A percentile compares a stretch with the other conserved stretches of the same genome.
These are phyloP conservation scores for Cornus florida DNA, from an alignment of 148 eudicot genomes.

Conservation along the genomic window DNA sequence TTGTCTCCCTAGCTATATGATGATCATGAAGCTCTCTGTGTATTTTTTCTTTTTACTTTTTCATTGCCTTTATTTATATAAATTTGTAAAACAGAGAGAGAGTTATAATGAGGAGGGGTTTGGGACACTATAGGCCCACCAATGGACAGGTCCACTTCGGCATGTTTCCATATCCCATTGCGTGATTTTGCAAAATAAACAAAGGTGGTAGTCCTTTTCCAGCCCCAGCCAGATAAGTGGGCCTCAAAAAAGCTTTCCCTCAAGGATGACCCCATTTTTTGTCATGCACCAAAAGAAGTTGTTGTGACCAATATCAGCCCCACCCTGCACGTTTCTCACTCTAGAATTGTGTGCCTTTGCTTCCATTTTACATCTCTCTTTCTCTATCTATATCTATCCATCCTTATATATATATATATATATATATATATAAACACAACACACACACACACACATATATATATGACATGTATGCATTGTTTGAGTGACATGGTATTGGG, in stretches of 20 bases:
- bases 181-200: constrained; percentile 38
- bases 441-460: too few species aligned
- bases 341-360: constrained; percentile 31
- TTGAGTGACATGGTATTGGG: background rate
- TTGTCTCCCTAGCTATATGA: constrained; percentile 29
- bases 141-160: constrained; percentile 24
- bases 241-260: background rate
- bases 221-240: constrained; percentile 15
- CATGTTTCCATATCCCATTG: constrained; percentile 34
- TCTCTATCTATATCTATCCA: background rate
- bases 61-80: background rate
- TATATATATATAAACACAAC: too few species aligned
- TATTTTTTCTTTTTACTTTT: background rate
- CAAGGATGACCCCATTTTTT: constrained; percentile 10
- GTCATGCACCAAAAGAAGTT: constrained; percentile 30
- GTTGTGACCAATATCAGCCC: constrained; percentile 7
- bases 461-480: too few species aligned
- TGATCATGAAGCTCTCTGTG: background rate
- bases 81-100: too few species aligned
- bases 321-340: constrained; percentile 17
- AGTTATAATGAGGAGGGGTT: background rate
- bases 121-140: background rate
- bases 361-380: constrained; percentile 36
- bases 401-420: background rate
- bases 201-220: constrained; percentile 31